Base-by-base conservation (phyloP, 1,139 yeast genomes). In the Debaryomyces coudertii region DNA sequence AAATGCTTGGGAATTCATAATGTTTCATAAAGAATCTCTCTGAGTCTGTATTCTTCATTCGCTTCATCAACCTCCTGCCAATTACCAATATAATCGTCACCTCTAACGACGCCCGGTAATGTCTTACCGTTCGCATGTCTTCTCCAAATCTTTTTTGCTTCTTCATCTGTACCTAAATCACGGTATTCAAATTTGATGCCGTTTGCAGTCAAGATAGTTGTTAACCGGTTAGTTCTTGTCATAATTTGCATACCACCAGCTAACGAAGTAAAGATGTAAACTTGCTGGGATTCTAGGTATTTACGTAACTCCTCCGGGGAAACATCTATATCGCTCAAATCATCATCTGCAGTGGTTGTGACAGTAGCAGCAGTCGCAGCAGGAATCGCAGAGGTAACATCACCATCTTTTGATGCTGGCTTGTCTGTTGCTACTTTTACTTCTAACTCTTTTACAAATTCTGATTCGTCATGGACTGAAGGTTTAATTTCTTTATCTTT, bases 21-120 rank as follows among this genome's bases (percentile, higher is more conserved):
- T 22, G 76, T 73, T 53, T 75, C 79, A 53, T 82, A 85, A 36
- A 86, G 72, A 30, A 85, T 56, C 43, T 78, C 79, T 49, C 83
- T 78, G 48, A 86, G 79, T 53, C 79, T 82, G 60, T 87, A 88
- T 50, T 89, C 90, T 60, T 90, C 97, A 57, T 88, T 86, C 18
- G 93, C 90, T 44, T 90, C 96, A 47, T 87, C 93, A 53, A 85
- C 76, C 55, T 81, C 89, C 61, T 83, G 80, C 86, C 86, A 86
- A 61, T 85, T 83, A 5, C 96, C 97, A 54, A 92, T 85, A 51
- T 85, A 80, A 55, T 90, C 96, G 55, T 85, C 90, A n/a, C 95
- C 97, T 58, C 97, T 79, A 23, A 92, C 90, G 18, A 93, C 79
- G n/a, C 95, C 98, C 2, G 99, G 99, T 46, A 90, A 77, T 1